Base-by-base conservation (phyloP, 192 early-diverging fungal genomes). In the Rhizophlyctis rosea region DNA sequence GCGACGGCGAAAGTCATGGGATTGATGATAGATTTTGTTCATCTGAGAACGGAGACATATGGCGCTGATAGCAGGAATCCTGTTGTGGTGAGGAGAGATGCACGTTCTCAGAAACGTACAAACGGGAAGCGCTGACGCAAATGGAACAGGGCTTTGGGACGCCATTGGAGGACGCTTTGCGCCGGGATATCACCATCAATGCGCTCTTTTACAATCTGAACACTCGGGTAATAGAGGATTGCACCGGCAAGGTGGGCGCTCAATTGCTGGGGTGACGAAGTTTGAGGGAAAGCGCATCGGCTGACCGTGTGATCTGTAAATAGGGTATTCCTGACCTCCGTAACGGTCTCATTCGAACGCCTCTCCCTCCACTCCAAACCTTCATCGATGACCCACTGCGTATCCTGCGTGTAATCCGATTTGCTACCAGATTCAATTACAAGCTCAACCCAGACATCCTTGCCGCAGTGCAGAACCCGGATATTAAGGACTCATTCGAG, bases 111-210 rank as follows among this genome's bases (percentile, higher is more conserved):
- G 39, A 13, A 34, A 29, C 23, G 13, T 28, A 18, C 5, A 52
- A 7, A 5, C 23, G 50, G 50, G 5, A 13, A 18, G 18, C 39
- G 39, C 39, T 7, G 18, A 7, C 39, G 7, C 39, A 44, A 44
- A 44, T 13, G 9, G 39, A 7, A 23, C 29, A 79, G 76, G 72
- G 68, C 34, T 95, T 91, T 71, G 97, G 95, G 24, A 94, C 94
- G 13, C 94, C 97, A 0, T 50, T 67, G 13, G 88, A 99, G 61
- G 97, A 99, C 67, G 95, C 97, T 4, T 70, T 84, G 50, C 87
- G 97, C 0, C 82, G 97, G n/a, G 97, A 99, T 70, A 93, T 88
- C 13, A 99, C 97, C 25, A 95, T 99, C 70, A 99, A 99, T 64
- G 87, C 94, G 14, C 77, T 99, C 50, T 96, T 99, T 57, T 99